Evolutionary conservation across 140 eudicot species (phyloP).

Genomic region (Anethum foeniculum): DNA sequence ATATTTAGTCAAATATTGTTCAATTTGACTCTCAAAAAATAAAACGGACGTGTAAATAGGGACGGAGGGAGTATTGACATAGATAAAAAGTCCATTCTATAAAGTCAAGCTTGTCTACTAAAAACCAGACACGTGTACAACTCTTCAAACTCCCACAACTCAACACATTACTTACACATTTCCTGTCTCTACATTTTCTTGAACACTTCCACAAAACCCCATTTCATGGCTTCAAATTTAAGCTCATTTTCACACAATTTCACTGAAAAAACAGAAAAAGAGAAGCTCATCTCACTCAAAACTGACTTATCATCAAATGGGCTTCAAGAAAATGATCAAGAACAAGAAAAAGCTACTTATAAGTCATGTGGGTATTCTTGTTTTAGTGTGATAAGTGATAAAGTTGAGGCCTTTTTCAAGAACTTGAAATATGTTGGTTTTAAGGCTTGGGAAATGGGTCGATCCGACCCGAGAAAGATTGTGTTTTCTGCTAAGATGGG

Average conservation of each 20-base stretch:
- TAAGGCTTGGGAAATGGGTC: conserved; percentile 43
- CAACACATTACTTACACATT: not conserved
- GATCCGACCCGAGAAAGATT: conserved; percentile 67
- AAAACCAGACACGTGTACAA: not conserved
- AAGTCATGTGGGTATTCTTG: conserved; percentile 19
- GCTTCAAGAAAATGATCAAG: not conserved
- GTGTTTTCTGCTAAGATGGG: conserved; percentile 67
- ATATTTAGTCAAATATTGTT: too few species aligned
- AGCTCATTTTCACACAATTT: conserved; percentile 12
- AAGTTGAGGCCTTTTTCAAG: conserved; percentile 21
- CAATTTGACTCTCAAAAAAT: too few species aligned
- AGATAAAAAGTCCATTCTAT: not conserved
- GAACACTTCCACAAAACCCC: not conserved
- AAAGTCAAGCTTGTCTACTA: not conserved
- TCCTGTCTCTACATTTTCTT: not conserved
- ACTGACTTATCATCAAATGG: not conserved
- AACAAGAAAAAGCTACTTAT: not conserved
- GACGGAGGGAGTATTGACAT: too few species aligned
- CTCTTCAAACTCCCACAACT: not conserved
- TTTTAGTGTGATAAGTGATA: conserved; percentile 8
- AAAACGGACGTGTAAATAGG: too few species aligned
- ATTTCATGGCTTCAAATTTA: conserved; percentile 12
- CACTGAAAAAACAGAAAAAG: not conserved
- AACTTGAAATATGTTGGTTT: conserved; percentile 18
- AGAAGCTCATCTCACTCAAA: not conserved